phyloP scores from a whole-genome alignment of 176 grass and related monocot species.

The Oryza meyeriana region DNA sequence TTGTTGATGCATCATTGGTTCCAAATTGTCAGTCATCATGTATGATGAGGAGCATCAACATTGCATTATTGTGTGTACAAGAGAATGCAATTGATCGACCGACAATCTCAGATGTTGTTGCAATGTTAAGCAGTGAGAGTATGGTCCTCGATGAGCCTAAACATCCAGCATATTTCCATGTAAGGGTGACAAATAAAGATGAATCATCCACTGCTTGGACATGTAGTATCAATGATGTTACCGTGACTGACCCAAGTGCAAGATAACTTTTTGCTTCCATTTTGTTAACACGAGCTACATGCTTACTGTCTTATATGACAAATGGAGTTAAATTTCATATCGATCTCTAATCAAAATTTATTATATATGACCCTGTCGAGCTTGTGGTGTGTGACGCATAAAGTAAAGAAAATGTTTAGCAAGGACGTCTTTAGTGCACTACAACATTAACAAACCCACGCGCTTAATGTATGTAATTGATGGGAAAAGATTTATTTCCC shows the following conservation, averaged over 20 bases:
- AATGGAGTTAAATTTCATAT: background rate
- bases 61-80: background rate
- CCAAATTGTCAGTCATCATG: background rate
- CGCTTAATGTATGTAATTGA: no score
- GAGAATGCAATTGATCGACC: background rate
- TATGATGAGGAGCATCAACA: background rate
- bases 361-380: no score
- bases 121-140: background rate
- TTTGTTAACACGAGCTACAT: no score
- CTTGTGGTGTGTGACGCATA: no score
- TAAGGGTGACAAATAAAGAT: background rate
- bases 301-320: no score
- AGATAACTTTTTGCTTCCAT: background rate
- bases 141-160: background rate
- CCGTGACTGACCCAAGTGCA: background rate
- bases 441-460: no score
- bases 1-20: background rate
- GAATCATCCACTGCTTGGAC: background rate
- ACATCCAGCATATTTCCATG: background rate
- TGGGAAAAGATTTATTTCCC: no score
- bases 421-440: no score
- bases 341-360: no score
- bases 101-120: background rate
- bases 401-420: no score
- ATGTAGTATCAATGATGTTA: background rate